Percentiles rank a stretch among this genome's conserved stretches.
Conservation (phyloP, 192 early-diverging fungal species). For the Coemansia sp. region DNA sequence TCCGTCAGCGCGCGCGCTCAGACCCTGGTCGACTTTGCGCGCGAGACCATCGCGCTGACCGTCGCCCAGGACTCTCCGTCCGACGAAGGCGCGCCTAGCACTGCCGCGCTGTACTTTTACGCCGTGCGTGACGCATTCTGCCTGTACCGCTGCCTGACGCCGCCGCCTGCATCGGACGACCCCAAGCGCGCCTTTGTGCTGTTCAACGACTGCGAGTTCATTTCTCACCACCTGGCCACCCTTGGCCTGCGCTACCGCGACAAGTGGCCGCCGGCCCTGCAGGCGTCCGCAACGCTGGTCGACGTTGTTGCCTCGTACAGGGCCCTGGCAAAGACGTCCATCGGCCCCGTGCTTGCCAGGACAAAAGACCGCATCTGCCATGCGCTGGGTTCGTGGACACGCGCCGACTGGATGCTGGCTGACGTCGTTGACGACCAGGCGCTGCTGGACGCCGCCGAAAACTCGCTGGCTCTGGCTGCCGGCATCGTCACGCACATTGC, state of each 20-base stretch:
- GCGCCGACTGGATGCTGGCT: neutral
- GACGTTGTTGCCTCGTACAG: slow-evolving; percentile 44
- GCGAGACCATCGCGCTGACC: slow-evolving; percentile 35
- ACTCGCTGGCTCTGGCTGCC: slow-evolving; percentile 21
- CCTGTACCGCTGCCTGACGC: slow-evolving; percentile 42
- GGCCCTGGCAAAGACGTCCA: slow-evolving; percentile 18
- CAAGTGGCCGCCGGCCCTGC: slow-evolving; percentile 28
- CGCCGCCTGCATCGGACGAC: neutral
- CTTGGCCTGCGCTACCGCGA: slow-evolving; percentile 34
- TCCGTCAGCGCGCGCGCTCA: slow-evolving; percentile 44
- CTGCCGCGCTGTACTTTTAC: slow-evolving; percentile 27
- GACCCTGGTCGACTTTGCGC: slow-evolving; percentile 49
- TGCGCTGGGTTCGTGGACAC: slow-evolving; percentile 19
- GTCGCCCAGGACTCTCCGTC: slow-evolving; percentile 5
- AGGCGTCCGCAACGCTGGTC: slow-evolving; percentile 35
- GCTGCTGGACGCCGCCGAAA: slow-evolving; percentile 12
- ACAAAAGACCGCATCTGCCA: slow-evolving; percentile 12
- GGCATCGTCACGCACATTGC: slow-evolving; percentile 23
- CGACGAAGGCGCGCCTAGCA: neutral
- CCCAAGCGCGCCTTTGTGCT: slow-evolving; percentile 42
- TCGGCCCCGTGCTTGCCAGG: slow-evolving; percentile 27
- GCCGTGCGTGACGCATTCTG: slow-evolving; percentile 50
- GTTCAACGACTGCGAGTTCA: slow-evolving; percentile 51
- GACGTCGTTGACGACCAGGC: neutral
- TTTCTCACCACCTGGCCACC: slow-evolving; percentile 37